phyloP scores from a whole-genome alignment of 1,284 basidiomycete species.

The Entoloma clypeatum region DNA sequence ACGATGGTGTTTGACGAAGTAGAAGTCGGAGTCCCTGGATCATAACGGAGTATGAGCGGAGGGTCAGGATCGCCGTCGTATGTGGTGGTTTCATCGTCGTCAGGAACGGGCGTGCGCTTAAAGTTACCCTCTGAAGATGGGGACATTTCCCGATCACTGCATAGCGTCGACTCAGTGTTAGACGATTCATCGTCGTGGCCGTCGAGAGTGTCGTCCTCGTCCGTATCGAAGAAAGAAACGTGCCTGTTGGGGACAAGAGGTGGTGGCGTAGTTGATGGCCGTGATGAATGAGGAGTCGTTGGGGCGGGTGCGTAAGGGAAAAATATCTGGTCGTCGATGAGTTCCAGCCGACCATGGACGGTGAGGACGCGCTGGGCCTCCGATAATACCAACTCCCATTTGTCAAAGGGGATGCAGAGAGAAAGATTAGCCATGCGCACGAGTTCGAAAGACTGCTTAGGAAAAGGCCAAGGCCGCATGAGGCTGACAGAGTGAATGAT shows the following conservation, averaged over 20 bases:
- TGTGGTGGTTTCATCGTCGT: slow-evolving; percentile 1
- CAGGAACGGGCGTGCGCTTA: slow-evolving; percentile 3
- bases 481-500: slow-evolving; percentile 36
- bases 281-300: no score
- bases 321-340: slow-evolving; percentile 66
- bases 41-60: slow-evolving; percentile 3
- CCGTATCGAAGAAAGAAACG: slow-evolving; percentile 15
- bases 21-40: slow-evolving; percentile 11
- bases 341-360: slow-evolving; percentile 59
- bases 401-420: slow-evolving; percentile 52
- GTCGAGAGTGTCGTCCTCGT: slow-evolving; percentile 19
- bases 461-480: slow-evolving; percentile 53
- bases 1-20: slow-evolving; percentile 12
- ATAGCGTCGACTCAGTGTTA: slow-evolving; percentile 27
- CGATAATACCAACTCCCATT: slow-evolving; percentile 54
- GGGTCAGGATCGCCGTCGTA: not conserved
- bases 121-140: slow-evolving; percentile 11
- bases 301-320: slow-evolving; percentile 48
- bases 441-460: slow-evolving; percentile 58
- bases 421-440: slow-evolving; percentile 66
- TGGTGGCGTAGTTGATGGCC: slow-evolving; percentile 8
- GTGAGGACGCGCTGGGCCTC: slow-evolving; percentile 60
- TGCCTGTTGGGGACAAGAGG: slow-evolving; percentile 7
- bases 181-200: slow-evolving; percentile 28
- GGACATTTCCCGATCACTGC: slow-evolving; percentile 21